phyloP scores from a whole-genome alignment of 1,284 basidiomycete genomes.

The Wolfiporia cocos region DNA sequence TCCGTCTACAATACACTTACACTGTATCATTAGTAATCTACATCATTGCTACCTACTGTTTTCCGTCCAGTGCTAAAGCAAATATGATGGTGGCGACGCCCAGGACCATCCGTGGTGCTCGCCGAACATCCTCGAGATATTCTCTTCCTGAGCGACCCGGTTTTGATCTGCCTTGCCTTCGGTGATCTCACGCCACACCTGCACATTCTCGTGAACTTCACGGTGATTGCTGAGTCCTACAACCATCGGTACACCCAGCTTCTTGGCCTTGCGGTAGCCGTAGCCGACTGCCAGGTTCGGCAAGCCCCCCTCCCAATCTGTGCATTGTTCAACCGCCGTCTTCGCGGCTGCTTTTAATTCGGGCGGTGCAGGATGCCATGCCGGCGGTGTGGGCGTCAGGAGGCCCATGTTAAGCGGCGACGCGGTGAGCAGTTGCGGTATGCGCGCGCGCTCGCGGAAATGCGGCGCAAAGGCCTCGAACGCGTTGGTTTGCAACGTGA shows the following conservation, averaged over 20 bases:
- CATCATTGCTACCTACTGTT: neutral
- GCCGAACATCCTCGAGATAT: constrained; percentile 39
- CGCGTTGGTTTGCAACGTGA: constrained; percentile 76
- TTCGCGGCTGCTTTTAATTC: constrained; percentile 40
- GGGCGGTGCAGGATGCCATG: constrained; percentile 83
- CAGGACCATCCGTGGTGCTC: constrained; percentile 32
- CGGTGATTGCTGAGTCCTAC: constrained; percentile 64
- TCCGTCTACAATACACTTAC: neutral
- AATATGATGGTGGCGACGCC: constrained; percentile 40
- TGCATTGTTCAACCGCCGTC: constrained; percentile 25
- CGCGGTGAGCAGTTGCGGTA: constrained; percentile 74
- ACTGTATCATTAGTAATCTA: constrained; percentile 18
- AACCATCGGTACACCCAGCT: constrained; percentile 60
- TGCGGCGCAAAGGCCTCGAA: constrained; percentile 57
- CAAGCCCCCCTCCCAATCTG: constrained; percentile 40
- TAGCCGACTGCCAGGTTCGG: constrained; percentile 73
- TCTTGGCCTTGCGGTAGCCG: constrained; percentile 47
- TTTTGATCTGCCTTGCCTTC: constrained; percentile 29
- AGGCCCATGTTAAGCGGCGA: constrained; percentile 94
- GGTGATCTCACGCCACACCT: constrained; percentile 58
- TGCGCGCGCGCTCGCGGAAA: constrained; percentile 57
- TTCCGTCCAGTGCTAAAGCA: neutral
- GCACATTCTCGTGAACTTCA: constrained; percentile 74
- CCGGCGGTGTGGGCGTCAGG: constrained; percentile 61
- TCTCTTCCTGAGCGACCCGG: constrained; percentile 43